These are phyloP conservation scores for Citrus unshiu DNA, from an alignment of 345 rosid species.

Conservation along the genomic window DNA sequence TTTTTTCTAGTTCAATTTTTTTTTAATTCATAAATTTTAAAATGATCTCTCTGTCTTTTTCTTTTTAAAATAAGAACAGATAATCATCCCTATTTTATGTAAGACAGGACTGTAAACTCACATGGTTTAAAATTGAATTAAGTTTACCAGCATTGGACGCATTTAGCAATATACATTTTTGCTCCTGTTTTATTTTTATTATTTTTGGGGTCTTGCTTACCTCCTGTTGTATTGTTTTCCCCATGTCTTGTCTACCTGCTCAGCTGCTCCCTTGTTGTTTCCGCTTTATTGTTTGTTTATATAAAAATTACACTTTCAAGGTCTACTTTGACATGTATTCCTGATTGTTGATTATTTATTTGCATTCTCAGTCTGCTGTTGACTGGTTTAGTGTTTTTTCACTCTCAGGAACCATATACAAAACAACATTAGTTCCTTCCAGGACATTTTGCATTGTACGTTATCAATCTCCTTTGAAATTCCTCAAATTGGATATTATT, in stretches of 20 bases:
- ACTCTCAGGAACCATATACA: conserved; percentile 89
- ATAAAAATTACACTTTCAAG: conserved; percentile 3
- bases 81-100: background rate
- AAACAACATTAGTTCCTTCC: conserved; percentile 80
- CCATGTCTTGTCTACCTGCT: background rate
- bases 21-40: no score
- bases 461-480: conserved; percentile 6
- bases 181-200: background rate
- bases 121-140: background rate
- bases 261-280: background rate
- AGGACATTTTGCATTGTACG: conserved; percentile 88
- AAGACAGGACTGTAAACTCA: background rate
- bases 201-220: background rate
- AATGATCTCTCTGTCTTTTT: background rate
- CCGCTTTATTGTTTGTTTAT: background rate
- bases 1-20: background rate
- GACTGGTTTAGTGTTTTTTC: conserved; percentile 15
- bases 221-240: background rate
- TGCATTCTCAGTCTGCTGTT: conserved; percentile 7
- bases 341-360: background rate
- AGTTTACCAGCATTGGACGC: background rate
- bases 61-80: background rate
- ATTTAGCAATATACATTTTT: background rate
- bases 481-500: background rate
- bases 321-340: background rate